Evolutionary conservation across 139 green algal genomes (phyloP).

Genomic region (Medakamo hakoo): DNA sequence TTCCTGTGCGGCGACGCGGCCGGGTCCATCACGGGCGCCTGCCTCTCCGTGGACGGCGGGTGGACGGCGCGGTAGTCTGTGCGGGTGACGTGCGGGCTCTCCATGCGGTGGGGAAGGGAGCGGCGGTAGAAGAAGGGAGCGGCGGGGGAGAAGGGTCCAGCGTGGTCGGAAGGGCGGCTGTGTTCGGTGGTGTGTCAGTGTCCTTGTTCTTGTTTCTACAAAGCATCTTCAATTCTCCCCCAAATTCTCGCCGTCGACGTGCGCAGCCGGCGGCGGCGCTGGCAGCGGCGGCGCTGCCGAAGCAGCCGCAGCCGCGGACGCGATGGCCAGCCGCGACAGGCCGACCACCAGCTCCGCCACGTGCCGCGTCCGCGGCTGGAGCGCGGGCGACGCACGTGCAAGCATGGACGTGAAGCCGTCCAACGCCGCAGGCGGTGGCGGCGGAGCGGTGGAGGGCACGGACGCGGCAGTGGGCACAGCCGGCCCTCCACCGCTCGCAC

Average conservation of each 20-base stretch:
- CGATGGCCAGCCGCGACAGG: neutral
- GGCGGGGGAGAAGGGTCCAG: no score
- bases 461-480: neutral
- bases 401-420: neutral
- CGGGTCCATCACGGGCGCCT: constrained; percentile 51
- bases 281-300: no score
- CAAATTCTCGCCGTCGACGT: neutral
- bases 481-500: no score
- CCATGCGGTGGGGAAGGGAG: no score
- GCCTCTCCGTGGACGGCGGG: constrained; percentile 62
- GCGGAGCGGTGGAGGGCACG: no score
- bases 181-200: constrained; percentile 2
- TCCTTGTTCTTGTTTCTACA: constrained; percentile 1
- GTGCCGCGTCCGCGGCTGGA: neutral
- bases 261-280: no score
- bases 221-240: constrained; percentile 7
- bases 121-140: no score
- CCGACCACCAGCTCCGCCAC: neutral
- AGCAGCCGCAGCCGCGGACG: neutral
- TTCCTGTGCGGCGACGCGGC: constrained; percentile 68
- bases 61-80: constrained; percentile 28
- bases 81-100: neutral
- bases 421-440: neutral
- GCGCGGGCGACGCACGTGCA: neutral
- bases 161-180: neutral